These are phyloP conservation scores for Crucibulum cyathiforme DNA, from an alignment of 1,284 basidiomycete genomes.

Conservation along the genomic window DNA sequence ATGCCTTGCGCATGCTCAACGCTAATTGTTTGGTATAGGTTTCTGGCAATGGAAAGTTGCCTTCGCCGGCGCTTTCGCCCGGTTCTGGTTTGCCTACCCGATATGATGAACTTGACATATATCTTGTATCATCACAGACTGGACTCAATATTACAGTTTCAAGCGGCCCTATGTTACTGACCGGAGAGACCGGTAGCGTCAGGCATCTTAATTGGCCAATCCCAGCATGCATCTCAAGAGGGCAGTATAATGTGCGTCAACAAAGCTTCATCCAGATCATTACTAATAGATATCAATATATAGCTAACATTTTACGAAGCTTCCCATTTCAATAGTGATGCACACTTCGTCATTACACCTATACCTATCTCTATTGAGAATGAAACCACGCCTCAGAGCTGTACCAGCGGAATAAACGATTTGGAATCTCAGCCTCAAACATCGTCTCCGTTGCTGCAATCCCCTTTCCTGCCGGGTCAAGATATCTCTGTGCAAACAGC, in stretches of 20 bases:
- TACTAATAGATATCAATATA: background rate
- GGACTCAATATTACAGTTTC: slow-evolving; percentile 55
- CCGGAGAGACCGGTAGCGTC: slow-evolving; percentile 51
- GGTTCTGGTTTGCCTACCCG: slow-evolving; percentile 44
- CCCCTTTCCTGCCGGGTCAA: slow-evolving; percentile 12
- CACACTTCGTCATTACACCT: slow-evolving; percentile 51
- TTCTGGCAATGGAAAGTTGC: slow-evolving; percentile 51
- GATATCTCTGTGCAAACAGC: slow-evolving; percentile 1
- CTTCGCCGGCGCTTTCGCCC: slow-evolving; percentile 38
- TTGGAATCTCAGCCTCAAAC: slow-evolving; percentile 45
- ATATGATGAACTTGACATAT: slow-evolving; percentile 53
- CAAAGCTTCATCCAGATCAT: background rate
- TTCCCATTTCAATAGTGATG: slow-evolving; percentile 42
- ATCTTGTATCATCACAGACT: slow-evolving; percentile 50
- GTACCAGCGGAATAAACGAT: slow-evolving; percentile 34
- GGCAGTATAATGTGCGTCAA: slow-evolving; percentile 53
- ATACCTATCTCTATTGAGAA: slow-evolving; percentile 50
- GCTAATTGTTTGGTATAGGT: slow-evolving; percentile 35
- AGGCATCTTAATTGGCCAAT: slow-evolving; percentile 54
- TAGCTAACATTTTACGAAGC: slow-evolving; percentile 59
- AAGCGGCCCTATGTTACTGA: slow-evolving; percentile 44
- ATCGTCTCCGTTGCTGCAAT: slow-evolving; percentile 27
- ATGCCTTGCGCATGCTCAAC: background rate
- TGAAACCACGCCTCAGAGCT: slow-evolving; percentile 27
- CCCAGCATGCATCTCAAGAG: slow-evolving; percentile 50